Base-by-base conservation (phyloP, 495 filamentous ascomycete species). In the Podospora australis region DNA sequence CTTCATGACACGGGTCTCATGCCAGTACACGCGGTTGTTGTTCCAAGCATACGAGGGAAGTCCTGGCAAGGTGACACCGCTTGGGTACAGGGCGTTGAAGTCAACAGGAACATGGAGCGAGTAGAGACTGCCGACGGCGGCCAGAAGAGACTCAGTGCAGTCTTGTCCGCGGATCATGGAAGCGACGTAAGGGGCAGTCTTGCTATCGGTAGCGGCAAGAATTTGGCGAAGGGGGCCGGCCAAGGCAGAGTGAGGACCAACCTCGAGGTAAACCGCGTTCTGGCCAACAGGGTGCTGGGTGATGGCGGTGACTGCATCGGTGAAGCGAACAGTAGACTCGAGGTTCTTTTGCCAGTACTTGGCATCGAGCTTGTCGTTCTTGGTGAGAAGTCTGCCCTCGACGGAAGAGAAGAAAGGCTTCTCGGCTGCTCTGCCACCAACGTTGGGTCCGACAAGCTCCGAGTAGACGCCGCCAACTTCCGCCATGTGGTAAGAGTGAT, bases 241-340 rank as follows among this genome's bases (percentile, higher is more conserved):
- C 0, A 86, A 59, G 0, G 78, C 73, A 4, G 64, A 54, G 50
- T 84, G 81, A 16, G 82, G 76, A 0, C 82, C 81, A 25, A 83
- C 60, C 44, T 84, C 80, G 10, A 84, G 2, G 7, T 70, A 48
- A 10, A 40, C 25, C 2, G 53, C 20, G 7, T 16, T 40, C 5
- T 21, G 42, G 4, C 9, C 24, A 2, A 42, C 34, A 16, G 39
- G 23, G 21, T 30, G 39, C 1, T n/a, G 29, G 2, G 49, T 22
- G 17, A 61, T 46, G 0, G 40, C 49, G 11, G 56, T 34, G 28
- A 68, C 58, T 44, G 70, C 73, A 13, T 65, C 44, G 2, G 64
- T 52, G 49, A 77, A 79, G 9, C 60, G 56, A 1, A 79, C 77
- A 0, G 65, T 68, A 6, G 62, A 70, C 4, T 63, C 50, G 35